phyloP scores from a whole-genome alignment of 495 filamentous ascomycete genomes.

The Clavariopsis aquatica region DNA sequence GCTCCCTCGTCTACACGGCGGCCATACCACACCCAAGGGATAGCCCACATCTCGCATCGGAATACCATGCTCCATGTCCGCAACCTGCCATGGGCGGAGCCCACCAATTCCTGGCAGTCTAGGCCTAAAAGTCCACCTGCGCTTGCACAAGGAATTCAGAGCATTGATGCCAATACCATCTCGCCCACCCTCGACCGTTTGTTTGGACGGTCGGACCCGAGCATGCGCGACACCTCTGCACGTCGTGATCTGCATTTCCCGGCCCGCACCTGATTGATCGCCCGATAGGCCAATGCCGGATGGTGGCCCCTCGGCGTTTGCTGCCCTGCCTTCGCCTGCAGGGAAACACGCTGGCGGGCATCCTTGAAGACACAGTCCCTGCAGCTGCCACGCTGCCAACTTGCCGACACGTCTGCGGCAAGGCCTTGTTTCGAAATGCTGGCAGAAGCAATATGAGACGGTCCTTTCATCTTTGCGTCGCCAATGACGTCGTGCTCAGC shows the following conservation, averaged over 20 bases:
- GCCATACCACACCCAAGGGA: background rate
- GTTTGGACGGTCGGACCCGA: conserved; percentile 26
- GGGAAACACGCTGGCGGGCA: conserved; percentile 17
- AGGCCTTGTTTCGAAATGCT: conserved; percentile 27
- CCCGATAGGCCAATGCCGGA: conserved; percentile 39
- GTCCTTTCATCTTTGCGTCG: conserved; percentile 34
- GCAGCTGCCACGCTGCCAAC: conserved; percentile 37
- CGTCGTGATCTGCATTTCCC: conserved; percentile 31
- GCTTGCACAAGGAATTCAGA: background rate
- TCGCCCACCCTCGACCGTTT: conserved; percentile 22
- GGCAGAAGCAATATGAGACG: conserved; percentile 18
- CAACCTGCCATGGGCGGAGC: conserved; percentile 5
- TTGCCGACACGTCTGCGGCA: conserved; percentile 21
- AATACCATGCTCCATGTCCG: conserved; percentile 13
- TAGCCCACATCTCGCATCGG: conserved; percentile 1
- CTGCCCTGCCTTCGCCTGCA: conserved; percentile 34
- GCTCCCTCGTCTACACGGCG: background rate
- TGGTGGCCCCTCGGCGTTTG: conserved; percentile 20
- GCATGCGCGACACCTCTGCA: conserved; percentile 39
- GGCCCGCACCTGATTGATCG: conserved; percentile 35
- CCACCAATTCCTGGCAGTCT: conserved; percentile 6
- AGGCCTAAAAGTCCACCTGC: background rate
- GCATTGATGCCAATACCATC: conserved; percentile 16
- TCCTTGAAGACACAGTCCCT: conserved; percentile 23
- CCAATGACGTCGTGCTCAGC: conserved; percentile 15